Evolutionary conservation across 345 rosid genomes (phyloP).

Genomic region (Noccaea bulbosa): DNA sequence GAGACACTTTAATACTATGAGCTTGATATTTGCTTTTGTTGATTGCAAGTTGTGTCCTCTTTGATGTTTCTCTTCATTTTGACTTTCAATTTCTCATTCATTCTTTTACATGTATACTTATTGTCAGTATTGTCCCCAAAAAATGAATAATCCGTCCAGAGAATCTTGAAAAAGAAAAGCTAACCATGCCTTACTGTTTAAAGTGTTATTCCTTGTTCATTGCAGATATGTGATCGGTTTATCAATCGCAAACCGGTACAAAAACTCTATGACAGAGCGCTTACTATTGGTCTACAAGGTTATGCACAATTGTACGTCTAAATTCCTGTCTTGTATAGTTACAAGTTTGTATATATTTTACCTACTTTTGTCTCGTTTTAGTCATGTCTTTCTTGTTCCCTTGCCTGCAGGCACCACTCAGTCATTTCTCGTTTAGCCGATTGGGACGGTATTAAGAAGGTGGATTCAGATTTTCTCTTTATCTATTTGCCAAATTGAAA

Average conservation of each 20-base stretch:
- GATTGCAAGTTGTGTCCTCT: background rate
- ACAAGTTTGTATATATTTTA: background rate
- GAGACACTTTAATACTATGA: conserved; percentile 2
- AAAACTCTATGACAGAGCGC: conserved; percentile 81
- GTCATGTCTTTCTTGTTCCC: background rate
- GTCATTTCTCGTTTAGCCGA: conserved; percentile 79
- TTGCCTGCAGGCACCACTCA: conserved; percentile 72
- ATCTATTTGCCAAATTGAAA: background rate
- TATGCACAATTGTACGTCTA: conserved; percentile 82
- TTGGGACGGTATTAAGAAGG: conserved; percentile 96
- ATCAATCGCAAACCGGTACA: conserved; percentile 73
- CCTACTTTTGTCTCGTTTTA: conserved; percentile 8
- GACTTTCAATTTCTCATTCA: background rate
- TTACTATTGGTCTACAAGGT: conserved; percentile 89
- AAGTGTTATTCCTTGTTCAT: background rate
- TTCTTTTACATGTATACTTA: background rate
- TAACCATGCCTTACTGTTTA: conserved; percentile 11
- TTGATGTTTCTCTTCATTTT: background rate
- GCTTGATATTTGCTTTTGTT: background rate
- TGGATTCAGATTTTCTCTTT: conserved; percentile 28
- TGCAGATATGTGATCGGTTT: conserved; percentile 89
- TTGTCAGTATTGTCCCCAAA: no score
- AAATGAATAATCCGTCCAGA: no score
- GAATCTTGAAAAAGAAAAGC: background rate
- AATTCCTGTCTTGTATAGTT: conserved; percentile 28